These are phyloP conservation scores for Pleurotus salmoneostramineus DNA, from an alignment of 768 basidiomycete genomes.

Conservation along the genomic window DNA sequence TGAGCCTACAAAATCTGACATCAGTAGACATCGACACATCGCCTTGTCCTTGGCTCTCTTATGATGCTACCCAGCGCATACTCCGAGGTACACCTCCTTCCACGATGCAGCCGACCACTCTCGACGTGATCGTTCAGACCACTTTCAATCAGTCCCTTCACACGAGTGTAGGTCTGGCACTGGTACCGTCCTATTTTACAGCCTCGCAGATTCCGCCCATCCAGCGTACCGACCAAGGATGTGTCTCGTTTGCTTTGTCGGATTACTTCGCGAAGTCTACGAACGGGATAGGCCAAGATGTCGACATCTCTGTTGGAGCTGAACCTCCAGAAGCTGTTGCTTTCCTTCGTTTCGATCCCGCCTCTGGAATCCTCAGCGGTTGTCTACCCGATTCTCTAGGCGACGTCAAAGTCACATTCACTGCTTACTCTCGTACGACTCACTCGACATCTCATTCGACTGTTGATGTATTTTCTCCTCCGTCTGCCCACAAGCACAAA, in stretches of 20 bases:
- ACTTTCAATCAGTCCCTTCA: constrained; percentile 64
- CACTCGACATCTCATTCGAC: constrained; percentile 70
- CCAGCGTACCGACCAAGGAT: constrained; percentile 44
- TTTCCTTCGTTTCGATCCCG: constrained; percentile 52
- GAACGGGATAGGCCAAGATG: constrained; percentile 34
- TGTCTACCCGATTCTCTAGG: constrained; percentile 41
- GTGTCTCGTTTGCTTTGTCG: constrained; percentile 49
- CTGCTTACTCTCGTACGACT: constrained; percentile 61
- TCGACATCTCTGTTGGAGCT: constrained; percentile 51
- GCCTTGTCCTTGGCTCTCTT: constrained; percentile 56
- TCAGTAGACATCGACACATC: constrained; percentile 57
- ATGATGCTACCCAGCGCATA: constrained; percentile 49
- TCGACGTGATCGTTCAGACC: constrained; percentile 43
- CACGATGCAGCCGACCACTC: constrained; percentile 27
- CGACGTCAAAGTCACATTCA: constrained; percentile 51
- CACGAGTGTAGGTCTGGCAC: constrained; percentile 59
- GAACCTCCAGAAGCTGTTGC: constrained; percentile 43
- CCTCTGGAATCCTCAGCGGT: constrained; percentile 46
- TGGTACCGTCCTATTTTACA: constrained; percentile 74
- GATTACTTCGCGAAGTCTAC: constrained; percentile 54
- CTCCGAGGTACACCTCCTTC: constrained; percentile 65
- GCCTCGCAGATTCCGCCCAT: constrained; percentile 52
- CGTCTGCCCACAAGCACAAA: constrained; percentile 33
- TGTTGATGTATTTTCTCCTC: constrained; percentile 45
- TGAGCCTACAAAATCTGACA: constrained; percentile 57